A percentile compares a stretch with the other conserved stretches of the same genome.
Evolutionary conservation across 2,329 filamentous ascomycete genomes (phyloP).

Genomic region (Sporothrix variecibatus): DNA sequence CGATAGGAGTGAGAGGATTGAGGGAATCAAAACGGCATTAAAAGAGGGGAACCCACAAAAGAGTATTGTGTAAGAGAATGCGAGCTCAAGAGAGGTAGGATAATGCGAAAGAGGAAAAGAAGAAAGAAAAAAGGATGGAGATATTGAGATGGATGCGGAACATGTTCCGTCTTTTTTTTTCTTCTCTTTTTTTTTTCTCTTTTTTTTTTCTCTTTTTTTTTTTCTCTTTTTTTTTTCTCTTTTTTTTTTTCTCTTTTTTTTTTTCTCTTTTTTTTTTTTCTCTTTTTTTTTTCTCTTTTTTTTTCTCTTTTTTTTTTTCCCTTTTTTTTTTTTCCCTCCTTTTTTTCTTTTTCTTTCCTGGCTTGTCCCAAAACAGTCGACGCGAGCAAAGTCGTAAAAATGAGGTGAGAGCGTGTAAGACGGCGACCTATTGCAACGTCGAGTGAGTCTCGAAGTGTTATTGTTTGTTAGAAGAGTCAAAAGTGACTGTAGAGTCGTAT

Average conservation of each 20-base stretch:
- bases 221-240: too few relatives aligned
- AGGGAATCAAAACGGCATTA: not conserved
- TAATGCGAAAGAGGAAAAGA: not conserved
- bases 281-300: too few relatives aligned
- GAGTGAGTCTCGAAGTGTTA: not conserved
- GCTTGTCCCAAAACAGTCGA: too few relatives aligned
- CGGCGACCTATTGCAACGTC: not conserved
- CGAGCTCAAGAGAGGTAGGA: not conserved
- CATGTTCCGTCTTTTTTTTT: not conserved
- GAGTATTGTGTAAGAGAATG: not conserved
- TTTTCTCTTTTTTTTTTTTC: too few relatives aligned
- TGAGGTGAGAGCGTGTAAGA: not conserved
- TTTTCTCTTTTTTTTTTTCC: too few relatives aligned
- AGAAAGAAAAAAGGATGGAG: not conserved
- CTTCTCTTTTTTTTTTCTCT: too few relatives aligned
- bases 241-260: too few relatives aligned
- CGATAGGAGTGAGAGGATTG: not conserved
- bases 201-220: too few relatives aligned
- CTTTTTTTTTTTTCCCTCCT: too few relatives aligned
- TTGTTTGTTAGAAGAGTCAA: not conserved
- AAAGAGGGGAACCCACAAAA: not conserved
- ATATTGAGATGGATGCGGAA: not conserved
- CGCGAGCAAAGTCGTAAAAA: not conserved
- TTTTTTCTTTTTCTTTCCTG: too few relatives aligned
- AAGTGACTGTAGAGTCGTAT: not conserved